Percentiles rank a stretch among this genome's conserved stretches.
Conservation (phyloP, 805 yeast genomes). For the Myxozyma geophila region DNA sequence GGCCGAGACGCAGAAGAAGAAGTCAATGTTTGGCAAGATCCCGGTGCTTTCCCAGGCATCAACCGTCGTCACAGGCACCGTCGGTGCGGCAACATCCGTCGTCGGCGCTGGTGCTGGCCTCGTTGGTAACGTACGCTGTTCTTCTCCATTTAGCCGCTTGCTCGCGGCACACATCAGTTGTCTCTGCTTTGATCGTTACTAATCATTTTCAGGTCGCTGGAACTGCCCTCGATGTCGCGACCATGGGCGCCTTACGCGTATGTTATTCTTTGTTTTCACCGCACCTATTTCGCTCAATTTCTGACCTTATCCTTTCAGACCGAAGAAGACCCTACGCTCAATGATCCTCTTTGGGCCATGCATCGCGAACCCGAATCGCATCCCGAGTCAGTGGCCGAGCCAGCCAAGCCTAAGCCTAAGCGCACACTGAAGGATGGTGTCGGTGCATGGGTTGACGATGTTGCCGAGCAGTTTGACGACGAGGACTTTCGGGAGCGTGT, state of each 20-base stretch:
- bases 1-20: slow-evolving; percentile 12
- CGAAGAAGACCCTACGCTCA: slow-evolving; percentile 24
- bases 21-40: slow-evolving; percentile 19
- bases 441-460: slow-evolving; percentile 26
- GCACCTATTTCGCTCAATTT: neutral
- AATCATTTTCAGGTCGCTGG: slow-evolving; percentile 25
- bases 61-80: slow-evolving; percentile 25
- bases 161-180: neutral
- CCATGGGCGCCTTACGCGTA: slow-evolving; percentile 22
- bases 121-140: slow-evolving; percentile 15
- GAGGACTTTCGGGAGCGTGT: slow-evolving; percentile 49
- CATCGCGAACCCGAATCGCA: slow-evolving; percentile 24
- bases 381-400: neutral
- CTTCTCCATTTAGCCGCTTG: neutral
- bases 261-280: neutral
- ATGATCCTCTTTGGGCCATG: slow-evolving; percentile 29
- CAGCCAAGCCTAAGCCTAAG: slow-evolving; percentile 1
- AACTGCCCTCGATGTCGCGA: slow-evolving; percentile 29
- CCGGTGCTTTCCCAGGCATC: slow-evolving; percentile 20
- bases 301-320: slow-evolving; percentile 6
- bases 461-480: slow-evolving; percentile 19
- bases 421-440: slow-evolving; percentile 10
- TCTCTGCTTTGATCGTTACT: neutral
- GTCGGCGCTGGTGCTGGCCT: slow-evolving; percentile 20
- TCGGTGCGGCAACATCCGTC: slow-evolving; percentile 15